These are phyloP conservation scores for Dactylellina leptospora DNA, from an alignment of 2,329 filamentous ascomycete species.

Conservation along the genomic window DNA sequence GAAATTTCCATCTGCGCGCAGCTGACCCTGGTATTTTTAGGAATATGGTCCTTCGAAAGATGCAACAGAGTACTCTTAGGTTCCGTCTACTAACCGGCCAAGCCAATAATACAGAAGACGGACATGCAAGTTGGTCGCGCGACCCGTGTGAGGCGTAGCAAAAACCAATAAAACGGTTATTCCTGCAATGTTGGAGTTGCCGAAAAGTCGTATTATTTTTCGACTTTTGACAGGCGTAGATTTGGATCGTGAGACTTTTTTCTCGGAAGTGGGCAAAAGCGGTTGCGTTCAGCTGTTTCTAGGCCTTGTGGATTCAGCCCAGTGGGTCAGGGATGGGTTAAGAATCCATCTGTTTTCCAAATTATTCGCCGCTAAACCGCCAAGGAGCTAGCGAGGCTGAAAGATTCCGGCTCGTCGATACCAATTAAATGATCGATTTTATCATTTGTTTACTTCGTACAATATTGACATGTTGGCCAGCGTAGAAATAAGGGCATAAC, in stretches of 20 bases:
- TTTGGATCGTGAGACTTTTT: background rate
- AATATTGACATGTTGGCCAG: too few species aligned
- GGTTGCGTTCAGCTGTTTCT: constrained; percentile 3
- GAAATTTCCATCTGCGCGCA: background rate
- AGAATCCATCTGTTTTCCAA: background rate
- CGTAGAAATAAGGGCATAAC: too few species aligned
- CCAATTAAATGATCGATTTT: too few species aligned
- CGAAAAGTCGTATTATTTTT: background rate
- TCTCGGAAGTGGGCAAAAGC: background rate
- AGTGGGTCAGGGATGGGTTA: constrained; percentile 2
- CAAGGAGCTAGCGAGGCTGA: constrained; percentile 51
- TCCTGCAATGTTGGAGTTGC: background rate
- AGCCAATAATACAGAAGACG: too few species aligned
- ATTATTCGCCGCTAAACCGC: constrained; percentile 18
- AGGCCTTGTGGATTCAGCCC: constrained; percentile 10
- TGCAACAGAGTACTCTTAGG: too few species aligned
- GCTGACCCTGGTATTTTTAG: constrained; percentile 12
- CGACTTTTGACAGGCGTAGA: too few species aligned
- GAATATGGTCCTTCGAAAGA: too few species aligned
- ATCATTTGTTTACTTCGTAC: too few species aligned
- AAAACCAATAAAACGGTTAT: background rate
- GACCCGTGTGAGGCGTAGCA: too few species aligned
- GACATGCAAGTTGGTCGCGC: too few species aligned
- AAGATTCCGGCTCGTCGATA: constrained; percentile 28
- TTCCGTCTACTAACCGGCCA: too few species aligned